A percentile compares a stretch with the other conserved stretches of the same genome.
Conservation (phyloP, 257 asterid species). For the Solanum pennellii region DNA sequence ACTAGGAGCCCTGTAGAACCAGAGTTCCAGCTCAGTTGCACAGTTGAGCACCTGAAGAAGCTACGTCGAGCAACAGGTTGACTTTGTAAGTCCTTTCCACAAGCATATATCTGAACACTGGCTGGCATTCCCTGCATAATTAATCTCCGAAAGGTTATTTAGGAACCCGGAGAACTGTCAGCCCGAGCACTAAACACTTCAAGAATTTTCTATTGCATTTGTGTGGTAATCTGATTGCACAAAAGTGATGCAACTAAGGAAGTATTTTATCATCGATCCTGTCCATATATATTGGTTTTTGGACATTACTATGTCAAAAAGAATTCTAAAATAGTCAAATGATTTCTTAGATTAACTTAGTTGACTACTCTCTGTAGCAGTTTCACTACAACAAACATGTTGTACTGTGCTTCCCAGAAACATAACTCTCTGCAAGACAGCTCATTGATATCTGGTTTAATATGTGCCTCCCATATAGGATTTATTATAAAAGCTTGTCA, state of each 20-base stretch:
- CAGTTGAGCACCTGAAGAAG: constrained; percentile 90
- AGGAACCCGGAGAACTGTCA: background rate
- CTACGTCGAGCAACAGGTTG: constrained; percentile 82
- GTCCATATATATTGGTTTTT: background rate
- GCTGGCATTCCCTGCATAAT: constrained; percentile 92
- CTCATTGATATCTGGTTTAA: background rate
- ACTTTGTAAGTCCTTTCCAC: constrained; percentile 64
- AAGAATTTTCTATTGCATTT: background rate
- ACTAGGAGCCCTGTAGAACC: constrained; percentile 83
- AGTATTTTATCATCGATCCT: background rate
- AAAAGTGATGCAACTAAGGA: background rate
- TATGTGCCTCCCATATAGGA: background rate
- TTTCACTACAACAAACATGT: background rate
- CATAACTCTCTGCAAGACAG: background rate
- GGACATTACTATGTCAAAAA: background rate
- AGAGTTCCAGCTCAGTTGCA: constrained; percentile 74
- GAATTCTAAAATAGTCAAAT: background rate
- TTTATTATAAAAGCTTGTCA: background rate
- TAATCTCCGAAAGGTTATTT: background rate
- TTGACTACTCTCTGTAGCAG: background rate
- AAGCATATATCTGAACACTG: constrained; percentile 70
- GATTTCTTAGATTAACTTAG: background rate
- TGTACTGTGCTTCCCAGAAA: background rate
- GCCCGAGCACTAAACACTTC: background rate
- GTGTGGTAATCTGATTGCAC: background rate